Conservation (phyloP, 495 filamentous ascomycete genomes). For the Podospora pseudopauciseta region DNA sequence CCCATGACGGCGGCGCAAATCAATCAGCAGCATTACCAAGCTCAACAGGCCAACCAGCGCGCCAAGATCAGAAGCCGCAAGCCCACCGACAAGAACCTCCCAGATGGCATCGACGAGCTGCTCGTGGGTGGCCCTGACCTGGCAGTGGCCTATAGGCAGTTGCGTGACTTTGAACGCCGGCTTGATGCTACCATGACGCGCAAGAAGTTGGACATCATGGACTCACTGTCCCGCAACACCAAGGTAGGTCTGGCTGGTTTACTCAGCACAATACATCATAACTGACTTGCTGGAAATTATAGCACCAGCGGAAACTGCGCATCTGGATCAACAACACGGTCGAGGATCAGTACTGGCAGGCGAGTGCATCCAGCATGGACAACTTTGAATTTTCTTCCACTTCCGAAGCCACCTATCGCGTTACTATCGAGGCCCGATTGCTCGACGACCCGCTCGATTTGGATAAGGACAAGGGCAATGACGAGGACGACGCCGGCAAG, state of each 20-base stretch:
- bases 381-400: conserved; percentile 71
- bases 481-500: conserved; percentile 48
- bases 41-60: conserved; percentile 55
- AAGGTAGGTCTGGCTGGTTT: conserved; percentile 48
- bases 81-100: conserved; percentile 91
- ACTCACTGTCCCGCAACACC: conserved; percentile 71
- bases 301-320: conserved; percentile 78
- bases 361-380: conserved; percentile 57
- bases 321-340: conserved; percentile 96
- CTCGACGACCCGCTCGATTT: conserved; percentile 67
- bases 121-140: conserved; percentile 66
- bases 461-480: conserved; percentile 48
- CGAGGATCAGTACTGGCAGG: conserved; percentile 93
- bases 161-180: conserved; percentile 83
- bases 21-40: conserved; percentile 54
- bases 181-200: conserved; percentile 93
- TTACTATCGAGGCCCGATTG: conserved; percentile 90
- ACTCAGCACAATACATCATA: not conserved
- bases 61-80: conserved; percentile 76
- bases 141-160: conserved; percentile 72
- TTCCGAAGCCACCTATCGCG: conserved; percentile 69
- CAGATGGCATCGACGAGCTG: conserved; percentile 79
- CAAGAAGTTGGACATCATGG: conserved; percentile 86
- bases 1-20: conserved; percentile 57
- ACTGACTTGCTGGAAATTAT: not conserved